Evolutionary conservation across 345 rosid species (phyloP), one percentile per base, ranked within the genome.

Genomic region (Gossypium sturtianum): DNA sequence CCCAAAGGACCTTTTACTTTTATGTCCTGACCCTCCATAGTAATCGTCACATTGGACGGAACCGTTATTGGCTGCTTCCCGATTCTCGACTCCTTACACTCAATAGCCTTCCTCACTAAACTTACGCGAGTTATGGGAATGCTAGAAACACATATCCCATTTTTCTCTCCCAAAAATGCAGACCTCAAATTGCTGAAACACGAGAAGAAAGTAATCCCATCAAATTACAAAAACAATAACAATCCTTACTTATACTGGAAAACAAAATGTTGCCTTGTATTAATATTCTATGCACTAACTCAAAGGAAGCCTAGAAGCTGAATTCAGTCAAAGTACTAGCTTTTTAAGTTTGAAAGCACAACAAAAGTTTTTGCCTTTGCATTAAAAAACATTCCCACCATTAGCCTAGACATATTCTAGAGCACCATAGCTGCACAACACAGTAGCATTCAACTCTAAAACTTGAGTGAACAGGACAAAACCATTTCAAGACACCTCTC

Each of bases 1-100:
- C 99, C 97, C 29, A 95, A 77, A 7, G 98, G 99, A 67, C 99
- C 97, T 77, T 93, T 95, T 16, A 93, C 97, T 67, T 86, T 88
- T 65, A 95, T 73, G 78, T 77, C 82, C 77, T 87, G 97, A 48
- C 87, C 93, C 80, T 86, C 90, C 83, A 93, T 63, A 3, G 86
- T 82, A 59, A 95, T 72, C 69, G 96, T 88, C 76, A 93, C 94
- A 76, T 83, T 95, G 34, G 86, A 74, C 2, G 99, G 99, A 53
- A 95, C 93, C 75, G 75, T 73, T 47, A 93, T 85, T 0, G 94
- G 97, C 74, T 87, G 94, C 89, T 95, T 95, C 57, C 98, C 97
- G 25, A 95, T 93, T 72, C 98, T 85, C 27, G 98, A 95, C 82
- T 95, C 99, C 81, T 92, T 95, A 76, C 97, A 93, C 79, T 85